These are phyloP conservation scores for Persicaria tinctoria DNA, from an alignment of 148 eudicot species.

Conservation along the genomic window DNA sequence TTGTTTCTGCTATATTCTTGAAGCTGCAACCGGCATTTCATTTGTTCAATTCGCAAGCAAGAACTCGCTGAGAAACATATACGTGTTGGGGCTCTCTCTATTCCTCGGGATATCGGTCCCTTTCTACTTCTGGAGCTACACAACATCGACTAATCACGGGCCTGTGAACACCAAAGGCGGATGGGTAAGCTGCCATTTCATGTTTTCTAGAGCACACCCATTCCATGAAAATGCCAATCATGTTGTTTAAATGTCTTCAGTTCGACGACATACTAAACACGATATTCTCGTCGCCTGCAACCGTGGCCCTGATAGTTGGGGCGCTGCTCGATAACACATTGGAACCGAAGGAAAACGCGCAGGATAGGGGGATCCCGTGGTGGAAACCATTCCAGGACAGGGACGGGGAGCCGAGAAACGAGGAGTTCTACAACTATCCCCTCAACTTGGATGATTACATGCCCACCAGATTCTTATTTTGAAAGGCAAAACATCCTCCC, in stretches of 20 bases:
- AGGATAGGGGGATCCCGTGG: slow-evolving; percentile 87
- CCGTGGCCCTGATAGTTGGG: slow-evolving; percentile 75
- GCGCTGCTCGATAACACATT: slow-evolving; percentile 61
- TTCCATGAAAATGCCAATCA: neutral
- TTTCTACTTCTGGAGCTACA: slow-evolving; percentile 66
- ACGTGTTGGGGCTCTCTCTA: slow-evolving; percentile 67
- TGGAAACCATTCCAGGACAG: slow-evolving; percentile 69
- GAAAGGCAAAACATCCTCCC: neutral
- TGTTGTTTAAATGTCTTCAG: slow-evolving; percentile 32
- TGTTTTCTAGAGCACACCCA: neutral
- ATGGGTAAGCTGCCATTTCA: slow-evolving; percentile 54
- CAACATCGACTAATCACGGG: slow-evolving; percentile 41
- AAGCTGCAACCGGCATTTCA: slow-evolving; percentile 84
- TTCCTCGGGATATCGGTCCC: slow-evolving; percentile 93
- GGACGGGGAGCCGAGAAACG: slow-evolving; percentile 73
- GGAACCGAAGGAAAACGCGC: slow-evolving; percentile 31
- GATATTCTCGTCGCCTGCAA: slow-evolving; percentile 73
- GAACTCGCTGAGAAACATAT: slow-evolving; percentile 83
- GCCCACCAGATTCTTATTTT: slow-evolving; percentile 50
- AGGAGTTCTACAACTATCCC: slow-evolving; percentile 86
- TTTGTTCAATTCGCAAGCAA: slow-evolving; percentile 73
- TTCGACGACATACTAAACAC: slow-evolving; percentile 84
- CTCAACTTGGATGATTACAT: slow-evolving; percentile 57
- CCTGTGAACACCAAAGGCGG: slow-evolving; percentile 68
- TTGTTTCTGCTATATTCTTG: slow-evolving; percentile 3